Conservation (phyloP, 78 protist species). For the Cavenderia fasciculata region DNA sequence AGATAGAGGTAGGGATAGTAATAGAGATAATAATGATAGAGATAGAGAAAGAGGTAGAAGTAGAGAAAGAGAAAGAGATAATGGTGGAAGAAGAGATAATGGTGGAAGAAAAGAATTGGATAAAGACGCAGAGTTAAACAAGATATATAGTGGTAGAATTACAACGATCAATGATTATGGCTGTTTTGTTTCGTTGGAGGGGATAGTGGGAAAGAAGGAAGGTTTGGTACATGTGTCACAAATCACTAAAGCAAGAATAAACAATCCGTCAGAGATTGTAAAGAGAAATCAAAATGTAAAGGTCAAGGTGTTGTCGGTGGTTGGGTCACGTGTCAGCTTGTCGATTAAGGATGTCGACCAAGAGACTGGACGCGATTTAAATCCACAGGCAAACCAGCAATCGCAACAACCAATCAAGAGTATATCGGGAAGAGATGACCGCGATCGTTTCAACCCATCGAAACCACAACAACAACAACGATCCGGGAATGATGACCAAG, state of each 20-base stretch:
- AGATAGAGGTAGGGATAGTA: slow-evolving; percentile 13
- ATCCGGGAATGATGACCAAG: neutral
- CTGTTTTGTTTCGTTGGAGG: slow-evolving; percentile 83
- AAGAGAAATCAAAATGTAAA: slow-evolving; percentile 75
- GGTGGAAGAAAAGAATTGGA: slow-evolving; percentile 18
- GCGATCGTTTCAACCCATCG: slow-evolving; percentile 29
- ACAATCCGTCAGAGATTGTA: slow-evolving; percentile 22
- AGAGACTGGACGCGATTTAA: slow-evolving; percentile 90
- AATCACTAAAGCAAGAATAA: neutral
- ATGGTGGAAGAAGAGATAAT: slow-evolving; percentile 3
- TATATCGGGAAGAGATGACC: neutral
- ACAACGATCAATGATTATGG: slow-evolving; percentile 87
- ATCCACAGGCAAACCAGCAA: too few species aligned
- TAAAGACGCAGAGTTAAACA: slow-evolving; percentile 80
- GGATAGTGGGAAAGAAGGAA: slow-evolving; percentile 79
- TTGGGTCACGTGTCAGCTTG: slow-evolving; percentile 78
- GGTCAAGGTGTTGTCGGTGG: slow-evolving; percentile 85
- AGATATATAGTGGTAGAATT: slow-evolving; percentile 86
- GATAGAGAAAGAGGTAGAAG: neutral
- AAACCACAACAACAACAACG: slow-evolving; percentile 4
- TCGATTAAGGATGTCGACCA: slow-evolving; percentile 95
- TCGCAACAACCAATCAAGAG: neutral
- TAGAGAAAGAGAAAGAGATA: slow-evolving; percentile 9
- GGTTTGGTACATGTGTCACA: slow-evolving; percentile 93
- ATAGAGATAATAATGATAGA: neutral